Conservation (phyloP, 1,284 basidiomycete genomes). For the Bjerkandera adusta region DNA sequence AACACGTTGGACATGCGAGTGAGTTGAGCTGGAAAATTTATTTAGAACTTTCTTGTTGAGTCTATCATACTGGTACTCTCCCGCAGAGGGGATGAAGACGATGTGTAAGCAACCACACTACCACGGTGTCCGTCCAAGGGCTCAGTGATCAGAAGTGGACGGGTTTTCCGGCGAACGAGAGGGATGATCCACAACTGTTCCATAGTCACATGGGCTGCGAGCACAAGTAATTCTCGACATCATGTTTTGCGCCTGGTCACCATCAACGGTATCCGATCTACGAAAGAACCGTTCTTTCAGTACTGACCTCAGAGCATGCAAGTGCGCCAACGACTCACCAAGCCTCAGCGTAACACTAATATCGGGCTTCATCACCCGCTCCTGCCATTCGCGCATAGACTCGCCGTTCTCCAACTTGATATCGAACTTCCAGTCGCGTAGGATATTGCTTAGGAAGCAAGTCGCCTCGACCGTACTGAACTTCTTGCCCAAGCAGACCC, state of each 20-base stretch:
- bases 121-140: no score
- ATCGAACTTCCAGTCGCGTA: slow-evolving; percentile 28
- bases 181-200: no score
- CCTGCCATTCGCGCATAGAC: slow-evolving; percentile 13
- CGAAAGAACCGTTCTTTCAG: not conserved
- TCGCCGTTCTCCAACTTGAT: slow-evolving; percentile 13
- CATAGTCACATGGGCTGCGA: no score
- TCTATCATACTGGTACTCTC: no score
- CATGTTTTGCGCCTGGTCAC: slow-evolving; percentile 5
- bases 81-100: no score
- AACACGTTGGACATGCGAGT: no score
- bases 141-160: no score
- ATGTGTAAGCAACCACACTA: no score
- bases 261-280: slow-evolving; percentile 11
- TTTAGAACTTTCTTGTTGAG: no score
- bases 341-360: slow-evolving; percentile 9
- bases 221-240: no score
- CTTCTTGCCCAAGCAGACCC: slow-evolving; percentile 28
- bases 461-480: slow-evolving; percentile 30
- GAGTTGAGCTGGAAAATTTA: no score
- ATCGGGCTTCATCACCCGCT: slow-evolving; percentile 9
- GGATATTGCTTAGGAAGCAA: slow-evolving; percentile 25
- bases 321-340: slow-evolving; percentile 5
- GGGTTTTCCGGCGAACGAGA: no score
- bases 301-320: not conserved